Evolutionary conservation across 352 stramenopile genomes (phyloP).

Genomic region (Phytophthora sp.): DNA sequence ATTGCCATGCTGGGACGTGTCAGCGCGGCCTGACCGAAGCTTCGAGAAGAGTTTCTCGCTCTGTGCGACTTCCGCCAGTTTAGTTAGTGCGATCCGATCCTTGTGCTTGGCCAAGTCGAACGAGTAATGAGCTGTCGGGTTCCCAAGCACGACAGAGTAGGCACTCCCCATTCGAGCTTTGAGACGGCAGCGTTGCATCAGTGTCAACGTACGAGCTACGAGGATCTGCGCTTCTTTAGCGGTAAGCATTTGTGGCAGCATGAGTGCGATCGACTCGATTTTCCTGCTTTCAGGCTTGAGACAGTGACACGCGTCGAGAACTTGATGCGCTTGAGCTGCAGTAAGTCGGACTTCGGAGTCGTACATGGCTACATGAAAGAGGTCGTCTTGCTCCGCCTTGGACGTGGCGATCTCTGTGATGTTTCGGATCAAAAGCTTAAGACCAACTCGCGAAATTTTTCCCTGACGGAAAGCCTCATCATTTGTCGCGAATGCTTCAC

Average conservation of each 20-base stretch:
- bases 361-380: constrained; percentile 79
- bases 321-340: constrained; percentile 73
- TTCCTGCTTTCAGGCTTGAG: constrained; percentile 58
- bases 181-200: constrained; percentile 76
- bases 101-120: constrained; percentile 81
- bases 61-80: constrained; percentile 87
- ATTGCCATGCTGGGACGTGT: constrained; percentile 91
- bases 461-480: constrained; percentile 60
- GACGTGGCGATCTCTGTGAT: constrained; percentile 56
- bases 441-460: constrained; percentile 69
- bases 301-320: constrained; percentile 80
- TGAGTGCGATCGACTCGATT: constrained; percentile 70
- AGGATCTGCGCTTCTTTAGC: constrained; percentile 76
- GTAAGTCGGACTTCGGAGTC: constrained; percentile 86
- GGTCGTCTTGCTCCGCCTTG: constrained; percentile 74
- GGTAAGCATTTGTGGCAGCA: constrained; percentile 88
- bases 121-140: constrained; percentile 83
- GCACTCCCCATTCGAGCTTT: constrained; percentile 84
- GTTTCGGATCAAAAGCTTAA: constrained; percentile 80
- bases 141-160: constrained; percentile 85
- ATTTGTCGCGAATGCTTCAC: constrained; percentile 63
- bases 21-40: constrained; percentile 50
- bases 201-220: constrained; percentile 64
- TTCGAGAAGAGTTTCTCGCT: constrained; percentile 83
- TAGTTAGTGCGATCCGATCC: constrained; percentile 73